Evolutionary conservation across 805 yeast genomes (phyloP), one percentile per base, ranked within the genome.

Genomic region (Henningerozyma blattae): DNA sequence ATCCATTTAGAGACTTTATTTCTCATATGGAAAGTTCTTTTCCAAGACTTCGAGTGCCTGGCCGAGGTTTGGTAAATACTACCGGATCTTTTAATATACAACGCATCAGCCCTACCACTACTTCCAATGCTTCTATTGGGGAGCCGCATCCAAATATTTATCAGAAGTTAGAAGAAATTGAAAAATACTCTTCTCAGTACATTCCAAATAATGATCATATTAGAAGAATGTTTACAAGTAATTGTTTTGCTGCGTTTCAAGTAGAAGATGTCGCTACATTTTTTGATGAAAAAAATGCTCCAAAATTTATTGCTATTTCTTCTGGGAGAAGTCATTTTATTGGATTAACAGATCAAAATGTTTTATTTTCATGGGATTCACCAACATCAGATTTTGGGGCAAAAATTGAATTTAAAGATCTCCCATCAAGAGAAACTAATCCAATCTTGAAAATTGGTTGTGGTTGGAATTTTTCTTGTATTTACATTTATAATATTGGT

Each of bases 311-410:
- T 2, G 62, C 71, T 6, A 62, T 78, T 2, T 62, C 74, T 15
- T 68, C 81, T 28, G 89, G 89, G 0, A 54, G 89, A 41, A 58
- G 68, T 19, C 85, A 77, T 50, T 66, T 77, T 34, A 53, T 78
- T 12, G 86, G 77, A 0, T 50, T 78, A 30, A 81, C 75, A 41
- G 55, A 62, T 10, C 31, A 54, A 1, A 65, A 69, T 17, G 46
- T 58, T 4, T 38, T 80, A 1, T 77, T 73, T 66, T 62, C 73
- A 1, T 79, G 87, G 87, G 86, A 78, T 49, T 52, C 55, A 6
- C 44, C 55, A 1, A 57, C 49, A 8, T 61, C 61, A 7, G 46
- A 44, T 8, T 48, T 46, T 33, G 84, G 79, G 0, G 62, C 72
- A 4, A 46, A 44, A 32, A 39, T 77, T 22, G 46, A 34, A 4